phyloP scores from a whole-genome alignment of 2,329 filamentous ascomycete genomes.

The Colletotrichum musicola region DNA sequence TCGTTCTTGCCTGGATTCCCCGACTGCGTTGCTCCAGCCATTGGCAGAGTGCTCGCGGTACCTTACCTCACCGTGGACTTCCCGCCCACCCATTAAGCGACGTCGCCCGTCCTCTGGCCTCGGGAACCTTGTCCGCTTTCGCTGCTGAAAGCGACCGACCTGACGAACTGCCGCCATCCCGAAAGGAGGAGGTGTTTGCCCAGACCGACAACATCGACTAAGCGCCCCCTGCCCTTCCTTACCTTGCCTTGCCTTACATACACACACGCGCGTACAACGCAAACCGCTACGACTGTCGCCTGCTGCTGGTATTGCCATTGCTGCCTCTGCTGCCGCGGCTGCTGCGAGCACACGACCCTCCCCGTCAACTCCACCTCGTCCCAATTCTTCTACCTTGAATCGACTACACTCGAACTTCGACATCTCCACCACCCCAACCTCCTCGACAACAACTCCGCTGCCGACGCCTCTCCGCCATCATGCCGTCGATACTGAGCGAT shows the following conservation, averaged over 20 bases:
- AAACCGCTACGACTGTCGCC: constrained; percentile 27
- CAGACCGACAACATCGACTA: constrained; percentile 28
- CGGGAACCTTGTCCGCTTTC: constrained; percentile 22
- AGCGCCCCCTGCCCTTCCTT: constrained; percentile 36
- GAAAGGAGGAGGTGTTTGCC: constrained; percentile 31
- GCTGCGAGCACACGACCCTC: constrained; percentile 34
- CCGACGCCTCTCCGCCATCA: constrained; percentile 48
- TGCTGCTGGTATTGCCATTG: constrained; percentile 13
- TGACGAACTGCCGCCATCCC: constrained; percentile 33
- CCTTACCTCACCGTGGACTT: not conserved
- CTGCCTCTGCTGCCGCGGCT: constrained; percentile 33
- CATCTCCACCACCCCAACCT: constrained; percentile 19
- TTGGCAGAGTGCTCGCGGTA: constrained; percentile 15
- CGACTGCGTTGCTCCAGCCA: not conserved
- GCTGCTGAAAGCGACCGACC: constrained; percentile 32
- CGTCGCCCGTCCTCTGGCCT: constrained; percentile 16
- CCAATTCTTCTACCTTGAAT: constrained; percentile 36
- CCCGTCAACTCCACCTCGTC: constrained; percentile 35
- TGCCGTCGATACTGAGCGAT: constrained; percentile 82
- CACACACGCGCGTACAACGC: constrained; percentile 32
- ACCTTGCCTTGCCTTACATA: constrained; percentile 13
- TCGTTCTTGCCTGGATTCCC: not conserved
- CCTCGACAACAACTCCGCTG: constrained; percentile 12
- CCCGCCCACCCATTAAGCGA: constrained; percentile 21
- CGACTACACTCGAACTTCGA: constrained; percentile 35